phyloP scores from a whole-genome alignment of 1,284 basidiomycete species.

The Coniferiporia sulphurascens region DNA sequence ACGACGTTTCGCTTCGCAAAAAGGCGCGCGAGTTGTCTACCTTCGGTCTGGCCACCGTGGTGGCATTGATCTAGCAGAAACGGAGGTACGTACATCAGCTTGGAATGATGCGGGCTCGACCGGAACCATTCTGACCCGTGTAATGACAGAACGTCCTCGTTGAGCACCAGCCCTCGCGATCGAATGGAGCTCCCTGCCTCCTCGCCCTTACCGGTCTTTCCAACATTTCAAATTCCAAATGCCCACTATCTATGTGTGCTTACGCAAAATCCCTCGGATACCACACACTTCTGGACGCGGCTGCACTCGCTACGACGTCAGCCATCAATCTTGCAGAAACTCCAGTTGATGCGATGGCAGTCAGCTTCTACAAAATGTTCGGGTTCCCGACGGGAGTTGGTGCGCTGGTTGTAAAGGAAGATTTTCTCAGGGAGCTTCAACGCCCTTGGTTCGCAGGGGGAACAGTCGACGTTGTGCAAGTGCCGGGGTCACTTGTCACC shows the following conservation, averaged over 20 bases:
- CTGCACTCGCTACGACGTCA: constrained; percentile 72
- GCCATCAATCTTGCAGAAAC: constrained; percentile 57
- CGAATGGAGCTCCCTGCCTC: constrained; percentile 46
- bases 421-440: constrained; percentile 52
- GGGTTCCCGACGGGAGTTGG: constrained; percentile 84
- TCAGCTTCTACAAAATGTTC: constrained; percentile 89
- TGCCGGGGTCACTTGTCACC: constrained; percentile 64
- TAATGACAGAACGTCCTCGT: constrained; percentile 27
- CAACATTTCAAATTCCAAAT: constrained; percentile 71
- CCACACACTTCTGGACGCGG: constrained; percentile 70
- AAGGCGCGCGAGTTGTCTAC: constrained; percentile 55
- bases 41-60: constrained; percentile 59
- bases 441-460: constrained; percentile 84
- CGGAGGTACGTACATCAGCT: constrained; percentile 38
- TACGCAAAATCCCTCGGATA: constrained; percentile 68
- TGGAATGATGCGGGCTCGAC: neutral
- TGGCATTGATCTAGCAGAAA: constrained; percentile 50
- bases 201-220: constrained; percentile 77
- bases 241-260: constrained; percentile 47
- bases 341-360: constrained; percentile 73
- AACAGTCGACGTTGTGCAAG: constrained; percentile 76
- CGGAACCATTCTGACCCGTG: neutral
- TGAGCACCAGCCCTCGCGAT: constrained; percentile 36
- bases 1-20: constrained; percentile 57
- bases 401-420: constrained; percentile 69